Evolutionary conservation across 202 grass and related monocot species (phyloP), one percentile per base, ranked within the genome.

Genomic region (Cymbopogon flexuosus): DNA sequence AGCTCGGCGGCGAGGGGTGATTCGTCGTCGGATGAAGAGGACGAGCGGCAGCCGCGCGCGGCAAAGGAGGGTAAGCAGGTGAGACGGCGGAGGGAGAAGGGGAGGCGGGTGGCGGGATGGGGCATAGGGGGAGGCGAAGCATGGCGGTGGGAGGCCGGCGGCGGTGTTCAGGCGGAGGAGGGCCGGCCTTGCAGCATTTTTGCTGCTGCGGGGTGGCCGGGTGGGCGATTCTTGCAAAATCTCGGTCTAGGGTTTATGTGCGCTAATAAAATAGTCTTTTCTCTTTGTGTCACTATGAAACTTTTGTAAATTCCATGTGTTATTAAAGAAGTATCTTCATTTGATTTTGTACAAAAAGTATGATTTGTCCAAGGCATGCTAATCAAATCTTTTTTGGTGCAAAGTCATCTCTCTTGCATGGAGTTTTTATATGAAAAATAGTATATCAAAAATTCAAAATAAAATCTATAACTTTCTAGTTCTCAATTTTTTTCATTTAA

Each of bases 91-190:
- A 14, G 21, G 40, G 24, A 67, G 33, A 62, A 12, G 22, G 22
- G 72, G 59, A 75, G 46, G 69, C 31, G 76, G 62, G 85, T 56
- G 76, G 76, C 10, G 46, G 87, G 86, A 90, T 33, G 70, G 80
- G 85, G 68, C 79, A 87, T 89, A 87, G 59, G 87, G 79, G 90
- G 75, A 70, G 56, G 56, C 56, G 70, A 69, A 77, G 70, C 87
- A 89, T 89, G 72, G 71, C 78, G 46, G 19, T 39, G 56, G 56
- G 14, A 57, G 34, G 67, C n/a, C 39, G 51, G 81, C 63, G 79
- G 81, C 71, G 39, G 73, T 33, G 45, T 88, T 86, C 83, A 87
- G 79, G 65, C n/a, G 6, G n/a, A 8, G 52, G 52, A 57, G 21
- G 56, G 21, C 8, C 21, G n/a, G n/a, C 19, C 52, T 58, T 58